These are phyloP conservation scores for Ettlia oleoabundans DNA, from an alignment of 139 green algal species.

Conservation along the genomic window DNA sequence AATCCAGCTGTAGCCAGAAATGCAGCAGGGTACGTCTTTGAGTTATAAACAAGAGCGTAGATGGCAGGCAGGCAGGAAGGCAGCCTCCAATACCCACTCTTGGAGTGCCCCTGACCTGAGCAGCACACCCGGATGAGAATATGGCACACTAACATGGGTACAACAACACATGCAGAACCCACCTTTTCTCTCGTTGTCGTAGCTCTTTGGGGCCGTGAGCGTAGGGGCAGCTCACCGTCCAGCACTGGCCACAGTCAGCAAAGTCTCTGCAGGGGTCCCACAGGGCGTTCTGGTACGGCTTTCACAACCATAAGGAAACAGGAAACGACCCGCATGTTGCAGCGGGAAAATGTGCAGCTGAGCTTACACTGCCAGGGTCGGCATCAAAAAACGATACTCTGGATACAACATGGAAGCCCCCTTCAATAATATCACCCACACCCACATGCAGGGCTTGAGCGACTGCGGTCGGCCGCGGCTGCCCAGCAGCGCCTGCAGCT, in stretches of 20 bases:
- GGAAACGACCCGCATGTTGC: no score
- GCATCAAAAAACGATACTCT: no score
- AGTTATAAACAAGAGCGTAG: not conserved
- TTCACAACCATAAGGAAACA: no score
- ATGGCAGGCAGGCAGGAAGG: not conserved
- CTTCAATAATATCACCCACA: not conserved
- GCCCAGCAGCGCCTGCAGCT: not conserved
- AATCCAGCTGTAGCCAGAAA: not conserved
- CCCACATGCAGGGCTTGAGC: not conserved
- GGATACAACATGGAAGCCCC: no score
- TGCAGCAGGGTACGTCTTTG: not conserved
- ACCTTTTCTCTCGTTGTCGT: not conserved
- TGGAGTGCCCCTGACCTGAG: no score
- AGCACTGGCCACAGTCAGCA: constrained; percentile 7
- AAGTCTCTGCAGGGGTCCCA: no score
- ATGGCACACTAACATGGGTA: no score
- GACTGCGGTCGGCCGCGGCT: not conserved
- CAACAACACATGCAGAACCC: no score
- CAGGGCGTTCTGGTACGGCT: no score
- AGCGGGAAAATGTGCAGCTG: not conserved
- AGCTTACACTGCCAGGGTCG: not conserved
- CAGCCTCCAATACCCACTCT: no score
- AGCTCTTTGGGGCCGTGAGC: constrained; percentile 6
- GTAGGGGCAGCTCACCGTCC: not conserved
- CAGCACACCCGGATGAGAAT: no score